Evolutionary conservation across 208 protist species (phyloP), one percentile per base, ranked within the genome.

Genomic region (Leishmania martiniquensis): DNA sequence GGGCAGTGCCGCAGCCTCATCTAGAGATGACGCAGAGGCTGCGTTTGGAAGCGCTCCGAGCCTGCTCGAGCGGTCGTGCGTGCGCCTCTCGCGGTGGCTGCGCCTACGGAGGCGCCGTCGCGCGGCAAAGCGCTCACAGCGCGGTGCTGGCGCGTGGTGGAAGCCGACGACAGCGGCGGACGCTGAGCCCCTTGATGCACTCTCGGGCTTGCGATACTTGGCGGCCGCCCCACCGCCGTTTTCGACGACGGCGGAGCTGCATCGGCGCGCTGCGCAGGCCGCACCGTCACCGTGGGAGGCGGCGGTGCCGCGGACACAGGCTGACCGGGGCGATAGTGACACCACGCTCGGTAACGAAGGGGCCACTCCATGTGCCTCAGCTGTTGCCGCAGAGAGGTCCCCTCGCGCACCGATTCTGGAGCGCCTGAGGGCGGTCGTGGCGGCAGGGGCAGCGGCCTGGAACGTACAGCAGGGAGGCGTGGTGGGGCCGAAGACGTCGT

Each of bases 261-360:
- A 67, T 70, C 71, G 55, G 2, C 32, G 69, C 29, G 57, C 82
- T 10, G 44, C 75, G 39, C 51, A 66, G 15, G 47, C 74, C 6
- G 37, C 37, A 45, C 72, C 75, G 12, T 93, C 87, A 4, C 55
- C 81, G 52, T 93, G 85, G 89, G 86, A 90, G 71, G n/a, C 39
- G 22, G 77, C 84, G 44, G 22, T 89, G 55, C n/a, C 68, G 29
- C 45, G 25, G n/a, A 45, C 4, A 42, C 54, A 34, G 20, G 34
- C 52, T 4, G 75, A 72, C 57, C 13, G 22, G n/a, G 42, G 17
- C 9, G 47, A 34, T 0, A 60, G 39, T 51, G 17, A 22, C 5
- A 10, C 39, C 13, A 42, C n/a, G 17, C 55, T 29, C 44, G 10
- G 34, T 4, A 32, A 72, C 12, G 29, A 22, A 20, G 65, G 12